These are phyloP conservation scores for Aspergillus kassunensis DNA, from an alignment of 495 filamentous ascomycete genomes.

Conservation along the genomic window DNA sequence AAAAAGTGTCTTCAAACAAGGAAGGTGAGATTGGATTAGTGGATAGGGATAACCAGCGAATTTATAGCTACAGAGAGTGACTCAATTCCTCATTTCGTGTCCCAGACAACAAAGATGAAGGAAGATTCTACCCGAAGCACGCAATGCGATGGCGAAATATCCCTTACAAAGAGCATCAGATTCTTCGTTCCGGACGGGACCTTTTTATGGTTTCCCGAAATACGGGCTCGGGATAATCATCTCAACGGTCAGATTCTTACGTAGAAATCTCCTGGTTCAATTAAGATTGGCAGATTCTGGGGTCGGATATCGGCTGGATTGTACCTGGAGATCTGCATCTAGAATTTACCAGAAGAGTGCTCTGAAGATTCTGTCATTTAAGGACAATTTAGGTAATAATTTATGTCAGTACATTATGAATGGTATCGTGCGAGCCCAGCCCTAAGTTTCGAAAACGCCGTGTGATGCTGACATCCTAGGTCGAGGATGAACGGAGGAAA, in stretches of 20 bases:
- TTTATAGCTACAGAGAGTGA: slow-evolving; percentile 2
- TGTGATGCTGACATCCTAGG: slow-evolving; percentile 12
- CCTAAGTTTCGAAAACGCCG: slow-evolving; percentile 16
- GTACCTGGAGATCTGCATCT: neutral
- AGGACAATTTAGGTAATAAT: too few species aligned
- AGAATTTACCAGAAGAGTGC: neutral
- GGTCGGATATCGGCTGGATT: neutral
- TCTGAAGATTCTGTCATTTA: too few species aligned
- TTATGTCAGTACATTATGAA: slow-evolving; percentile 17
- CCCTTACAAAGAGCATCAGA: slow-evolving; percentile 8
- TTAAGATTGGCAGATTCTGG: neutral
- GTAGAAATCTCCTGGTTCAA: neutral
- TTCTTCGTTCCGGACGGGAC: neutral
- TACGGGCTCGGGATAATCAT: too few species aligned
- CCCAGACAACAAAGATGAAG: slow-evolving; percentile 5
- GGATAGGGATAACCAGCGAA: neutral
- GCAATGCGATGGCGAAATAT: slow-evolving; percentile 16
- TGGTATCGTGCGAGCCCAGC: slow-evolving; percentile 21
- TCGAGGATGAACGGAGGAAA: slow-evolving; percentile 5
- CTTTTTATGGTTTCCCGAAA: neutral
- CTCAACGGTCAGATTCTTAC: too few species aligned
- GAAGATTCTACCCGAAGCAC: slow-evolving; percentile 18
- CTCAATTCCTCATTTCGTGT: neutral
- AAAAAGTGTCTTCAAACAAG: neutral
- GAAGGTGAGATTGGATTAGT: neutral